Conservation (phyloP, 768 basidiomycete genomes). For the Leccinum olivaceopallidum region DNA sequence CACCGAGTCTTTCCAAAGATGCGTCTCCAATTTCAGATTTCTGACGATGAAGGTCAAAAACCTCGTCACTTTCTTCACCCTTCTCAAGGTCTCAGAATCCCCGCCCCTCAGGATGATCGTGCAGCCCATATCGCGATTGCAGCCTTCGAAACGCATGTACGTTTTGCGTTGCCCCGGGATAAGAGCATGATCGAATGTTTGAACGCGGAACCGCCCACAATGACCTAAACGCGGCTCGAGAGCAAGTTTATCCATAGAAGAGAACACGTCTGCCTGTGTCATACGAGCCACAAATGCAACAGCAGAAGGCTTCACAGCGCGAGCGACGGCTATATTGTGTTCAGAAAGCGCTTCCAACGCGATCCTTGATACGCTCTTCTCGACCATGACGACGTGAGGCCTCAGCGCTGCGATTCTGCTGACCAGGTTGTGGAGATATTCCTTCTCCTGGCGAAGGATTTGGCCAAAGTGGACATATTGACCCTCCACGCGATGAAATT, state of each 20-base stretch:
- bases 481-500: conserved; percentile 89
- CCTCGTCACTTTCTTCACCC: conserved; percentile 89
- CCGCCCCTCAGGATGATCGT: conserved; percentile 92
- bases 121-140: conserved; percentile 89
- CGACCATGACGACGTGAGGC: conserved; percentile 90
- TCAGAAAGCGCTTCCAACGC: conserved; percentile 85
- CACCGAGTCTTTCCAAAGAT: conserved; percentile 89
- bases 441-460: conserved; percentile 88
- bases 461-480: conserved; percentile 94
- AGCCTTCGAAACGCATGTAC: conserved; percentile 98
- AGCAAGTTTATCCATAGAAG: conserved; percentile 92
- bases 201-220: conserved; percentile 80
- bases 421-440: conserved; percentile 86
- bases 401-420: conserved; percentile 87
- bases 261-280: conserved; percentile 93
- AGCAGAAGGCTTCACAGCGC: conserved; percentile 85
- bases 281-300: conserved; percentile 88
- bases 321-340: conserved; percentile 86
- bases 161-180: conserved; percentile 96
- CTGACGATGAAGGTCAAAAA: conserved; percentile 93
- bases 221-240: conserved; percentile 88
- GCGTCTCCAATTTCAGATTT: conserved; percentile 91
- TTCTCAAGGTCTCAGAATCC: conserved; percentile 73
- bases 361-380: conserved; percentile 87
- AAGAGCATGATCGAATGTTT: conserved; percentile 95